Evolutionary conservation across 1,139 yeast species (phyloP), one percentile per base, ranked within the genome.

Genomic region (Geotrichum candidum): DNA sequence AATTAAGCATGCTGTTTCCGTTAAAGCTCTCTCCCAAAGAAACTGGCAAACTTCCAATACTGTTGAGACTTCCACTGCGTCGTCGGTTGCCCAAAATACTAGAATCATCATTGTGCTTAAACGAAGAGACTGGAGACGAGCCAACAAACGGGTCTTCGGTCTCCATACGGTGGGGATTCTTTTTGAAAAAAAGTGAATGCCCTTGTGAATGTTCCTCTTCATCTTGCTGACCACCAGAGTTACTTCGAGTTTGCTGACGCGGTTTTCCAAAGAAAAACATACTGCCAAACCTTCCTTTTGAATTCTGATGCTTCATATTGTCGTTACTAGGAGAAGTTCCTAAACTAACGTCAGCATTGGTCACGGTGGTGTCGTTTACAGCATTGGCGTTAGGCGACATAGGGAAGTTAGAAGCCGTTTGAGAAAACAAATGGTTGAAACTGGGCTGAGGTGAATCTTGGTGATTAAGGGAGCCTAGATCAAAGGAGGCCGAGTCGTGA

Each of bases 181-280:
- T 54, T 23, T 33, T 57, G 29, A 59, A 61, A 35, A 61, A 54
- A 7, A 58, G 46, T 2, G 60, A 58, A 27, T 56, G 57, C 18
- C 53, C 54, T 22, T 35, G 33, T 11, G 61, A 27, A 3, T 52
- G 57, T 10, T 57, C 63, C 23, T 41, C 54, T 2, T 56, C 18
- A 18, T 51, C 46, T 29, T 55, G 46, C n/a, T 50, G 53, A 27
- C 52, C 53, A 10, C 53, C 57, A 33, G 60, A 35, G 22, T 55
- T 29, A 13, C 46, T 60, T 13, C 63, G 45, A 38, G 38, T 52
- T 54, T 59, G 64, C 23, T 57, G 57, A 13, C 60, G 56, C 25
- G 58, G 60, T 46, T 57, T 58, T 25, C 64, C 62, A 59, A 62
- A 62, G 38, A 62, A 60, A 50, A 62, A 62, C 64, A 62, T 62